phyloP scores from a whole-genome alignment of 2,329 filamentous ascomycete species.

The Verticillium alfalfae region DNA sequence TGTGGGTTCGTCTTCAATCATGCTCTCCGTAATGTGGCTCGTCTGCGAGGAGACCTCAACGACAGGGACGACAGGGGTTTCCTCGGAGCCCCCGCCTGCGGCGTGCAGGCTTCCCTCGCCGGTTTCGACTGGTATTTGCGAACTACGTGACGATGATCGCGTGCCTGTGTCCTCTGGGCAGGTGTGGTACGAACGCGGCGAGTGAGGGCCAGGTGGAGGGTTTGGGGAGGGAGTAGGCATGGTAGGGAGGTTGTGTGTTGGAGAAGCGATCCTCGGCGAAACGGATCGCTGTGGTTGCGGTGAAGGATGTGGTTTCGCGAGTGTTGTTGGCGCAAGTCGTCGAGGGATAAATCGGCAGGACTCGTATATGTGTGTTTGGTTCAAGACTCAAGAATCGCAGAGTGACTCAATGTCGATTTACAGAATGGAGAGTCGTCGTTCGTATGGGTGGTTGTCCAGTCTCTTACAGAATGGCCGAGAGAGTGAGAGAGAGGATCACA shows the following conservation, averaged over 20 bases:
- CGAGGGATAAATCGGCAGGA: neutral
- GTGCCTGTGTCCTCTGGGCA: slow-evolving; percentile 34
- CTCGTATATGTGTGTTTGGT: neutral
- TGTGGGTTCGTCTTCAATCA: slow-evolving; percentile 13
- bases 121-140: neutral
- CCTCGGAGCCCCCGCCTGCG: slow-evolving; percentile 1
- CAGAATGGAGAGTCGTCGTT: neutral
- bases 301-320: neutral
- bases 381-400: neutral
- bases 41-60: slow-evolving; percentile 5
- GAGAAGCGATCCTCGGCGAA: slow-evolving; percentile 2
- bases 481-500: neutral
- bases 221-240: slow-evolving; percentile 43
- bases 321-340: neutral
- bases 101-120: neutral
- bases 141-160: slow-evolving; percentile 3
- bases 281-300: neutral
- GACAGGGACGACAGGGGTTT: slow-evolving; percentile 19
- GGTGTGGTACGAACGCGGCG: slow-evolving; percentile 31
- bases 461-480: neutral
- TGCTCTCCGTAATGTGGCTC: slow-evolving; percentile 10
- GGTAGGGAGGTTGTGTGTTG: slow-evolving; percentile 9
- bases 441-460: neutral
- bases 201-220: slow-evolving; percentile 28
- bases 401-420: neutral